phyloP scores from a whole-genome alignment of 192 early-diverging fungal genomes.

The Entomortierella parvispora region DNA sequence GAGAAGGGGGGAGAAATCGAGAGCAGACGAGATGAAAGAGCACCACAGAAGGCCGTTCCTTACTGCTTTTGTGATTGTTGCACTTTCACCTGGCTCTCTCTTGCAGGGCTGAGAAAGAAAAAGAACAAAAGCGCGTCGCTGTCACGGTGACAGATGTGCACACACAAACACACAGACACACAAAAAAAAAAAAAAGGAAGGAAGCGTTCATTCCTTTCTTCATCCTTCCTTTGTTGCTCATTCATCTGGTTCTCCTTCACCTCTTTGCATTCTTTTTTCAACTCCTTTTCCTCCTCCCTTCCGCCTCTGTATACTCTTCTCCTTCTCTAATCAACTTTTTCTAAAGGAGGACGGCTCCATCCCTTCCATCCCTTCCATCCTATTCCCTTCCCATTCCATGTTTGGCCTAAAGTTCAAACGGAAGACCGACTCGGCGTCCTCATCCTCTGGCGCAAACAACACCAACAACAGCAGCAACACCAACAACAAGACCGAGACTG shows the following conservation, averaged over 20 bases:
- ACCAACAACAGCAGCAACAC: background rate
- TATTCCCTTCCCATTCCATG: slow-evolving; percentile 1
- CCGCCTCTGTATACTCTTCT: background rate
- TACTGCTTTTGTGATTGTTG: background rate
- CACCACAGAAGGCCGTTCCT: background rate
- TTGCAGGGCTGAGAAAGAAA: no score
- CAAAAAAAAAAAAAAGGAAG: slow-evolving; percentile 4
- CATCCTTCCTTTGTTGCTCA: background rate
- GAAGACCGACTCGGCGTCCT: slow-evolving; percentile 24
- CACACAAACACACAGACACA: no score
- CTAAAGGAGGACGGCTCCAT: background rate
- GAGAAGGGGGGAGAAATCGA: no score
- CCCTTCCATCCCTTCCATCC: background rate
- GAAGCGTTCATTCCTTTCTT: background rate
- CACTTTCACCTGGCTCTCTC: background rate
- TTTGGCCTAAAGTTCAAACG: slow-evolving; percentile 39
- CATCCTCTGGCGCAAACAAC: background rate
- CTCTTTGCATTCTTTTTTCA: background rate
- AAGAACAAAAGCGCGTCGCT: no score
- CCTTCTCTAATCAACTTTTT: background rate
- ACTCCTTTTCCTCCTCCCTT: background rate
- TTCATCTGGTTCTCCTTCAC: background rate
- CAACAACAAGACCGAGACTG: background rate
- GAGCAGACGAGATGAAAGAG: background rate
- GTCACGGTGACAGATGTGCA: no score